These are phyloP conservation scores for Lactarius hengduanensis DNA, from an alignment of 768 basidiomycete genomes.

Conservation along the genomic window DNA sequence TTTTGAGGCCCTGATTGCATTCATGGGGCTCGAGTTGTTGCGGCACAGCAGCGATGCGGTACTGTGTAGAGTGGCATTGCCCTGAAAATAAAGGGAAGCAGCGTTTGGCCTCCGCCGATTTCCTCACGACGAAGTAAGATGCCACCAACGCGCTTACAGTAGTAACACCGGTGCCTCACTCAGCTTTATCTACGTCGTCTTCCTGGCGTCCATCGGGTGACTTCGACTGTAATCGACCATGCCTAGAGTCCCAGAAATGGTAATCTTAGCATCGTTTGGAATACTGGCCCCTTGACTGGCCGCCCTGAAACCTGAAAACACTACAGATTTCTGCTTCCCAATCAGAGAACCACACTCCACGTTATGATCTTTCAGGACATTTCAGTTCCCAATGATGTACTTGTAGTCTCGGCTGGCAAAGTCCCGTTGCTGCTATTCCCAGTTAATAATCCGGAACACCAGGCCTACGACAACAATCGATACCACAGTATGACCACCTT, in stretches of 20 bases:
- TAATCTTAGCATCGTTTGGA: neutral
- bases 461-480: neutral
- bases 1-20: neutral
- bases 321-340: neutral
- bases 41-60: neutral
- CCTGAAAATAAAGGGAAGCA: neutral
- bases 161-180: neutral
- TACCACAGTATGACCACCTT: neutral
- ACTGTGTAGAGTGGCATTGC: neutral
- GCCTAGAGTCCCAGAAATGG: neutral
- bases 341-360: neutral
- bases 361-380: neutral
- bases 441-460: neutral
- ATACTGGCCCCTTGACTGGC: no score
- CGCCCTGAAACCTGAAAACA: neutral
- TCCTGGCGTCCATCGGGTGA: neutral
- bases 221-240: neutral
- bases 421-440: neutral
- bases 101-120: neutral
- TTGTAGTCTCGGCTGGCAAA: neutral
- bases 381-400: neutral
- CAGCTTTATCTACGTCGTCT: neutral
- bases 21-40: neutral
- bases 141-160: neutral
- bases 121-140: neutral